phyloP scores from a whole-genome alignment of 2,329 filamentous ascomycete genomes.

The Xylariaceae sp. region DNA sequence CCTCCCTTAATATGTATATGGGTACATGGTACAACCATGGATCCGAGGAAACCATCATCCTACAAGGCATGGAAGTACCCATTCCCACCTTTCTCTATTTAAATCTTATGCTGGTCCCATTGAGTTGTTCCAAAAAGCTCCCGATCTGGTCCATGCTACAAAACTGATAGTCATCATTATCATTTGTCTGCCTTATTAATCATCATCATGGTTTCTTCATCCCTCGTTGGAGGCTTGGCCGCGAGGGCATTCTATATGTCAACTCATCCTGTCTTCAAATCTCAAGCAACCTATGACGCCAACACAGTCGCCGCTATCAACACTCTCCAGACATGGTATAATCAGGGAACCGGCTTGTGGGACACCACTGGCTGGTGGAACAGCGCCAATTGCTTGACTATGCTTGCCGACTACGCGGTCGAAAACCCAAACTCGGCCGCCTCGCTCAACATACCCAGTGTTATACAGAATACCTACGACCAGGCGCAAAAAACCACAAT shows the following conservation, averaged over 20 bases:
- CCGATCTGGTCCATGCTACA: constrained; percentile 6
- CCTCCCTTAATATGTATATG: constrained; percentile 21
- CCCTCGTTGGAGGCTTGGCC: constrained; percentile 39
- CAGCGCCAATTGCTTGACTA: constrained; percentile 63
- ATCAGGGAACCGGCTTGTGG: constrained; percentile 60
- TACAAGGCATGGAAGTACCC: constrained; percentile 8
- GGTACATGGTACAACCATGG: not conserved
- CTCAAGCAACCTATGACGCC: constrained; percentile 35
- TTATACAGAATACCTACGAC: constrained; percentile 43
- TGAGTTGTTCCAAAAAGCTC: constrained; percentile 19
- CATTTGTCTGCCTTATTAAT: not conserved
- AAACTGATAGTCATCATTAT: constrained; percentile 20
- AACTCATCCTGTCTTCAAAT: constrained; percentile 33
- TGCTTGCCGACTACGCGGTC: constrained; percentile 30
- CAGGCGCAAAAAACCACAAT: constrained; percentile 41
- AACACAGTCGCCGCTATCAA: constrained; percentile 38
- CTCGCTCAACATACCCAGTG: constrained; percentile 36
- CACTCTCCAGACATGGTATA: constrained; percentile 61
- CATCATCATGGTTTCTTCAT: constrained; percentile 40
- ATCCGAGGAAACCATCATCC: too few species aligned
- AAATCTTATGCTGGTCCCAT: constrained; percentile 7
- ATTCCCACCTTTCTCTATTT: constrained; percentile 10
- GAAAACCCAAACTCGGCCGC: constrained; percentile 20
- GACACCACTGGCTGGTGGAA: constrained; percentile 68
- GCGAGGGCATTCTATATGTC: constrained; percentile 43